phyloP scores from a whole-genome alignment of 2,329 filamentous ascomycete genomes.

The Tolypocladium amazonense region DNA sequence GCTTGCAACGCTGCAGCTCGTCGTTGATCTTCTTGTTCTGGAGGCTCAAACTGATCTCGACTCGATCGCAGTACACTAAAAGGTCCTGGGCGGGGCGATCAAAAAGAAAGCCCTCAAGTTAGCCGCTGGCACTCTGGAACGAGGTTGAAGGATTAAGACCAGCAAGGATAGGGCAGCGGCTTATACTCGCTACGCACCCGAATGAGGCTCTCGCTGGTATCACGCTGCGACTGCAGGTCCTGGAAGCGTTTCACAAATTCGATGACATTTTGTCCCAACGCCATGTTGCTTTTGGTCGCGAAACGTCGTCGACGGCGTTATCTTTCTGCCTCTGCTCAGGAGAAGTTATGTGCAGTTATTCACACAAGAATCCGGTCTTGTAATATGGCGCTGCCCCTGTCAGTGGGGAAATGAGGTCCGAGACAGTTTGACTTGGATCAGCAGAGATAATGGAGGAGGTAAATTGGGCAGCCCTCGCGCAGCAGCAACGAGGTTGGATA shows the following conservation, averaged over 20 bases:
- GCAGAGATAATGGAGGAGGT: neutral
- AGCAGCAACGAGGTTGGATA: neutral
- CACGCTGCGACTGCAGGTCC: conserved; percentile 28
- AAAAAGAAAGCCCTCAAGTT: neutral
- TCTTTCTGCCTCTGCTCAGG: neutral
- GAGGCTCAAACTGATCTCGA: conserved; percentile 30
- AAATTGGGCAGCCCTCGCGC: neutral
- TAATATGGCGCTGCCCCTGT: neutral
- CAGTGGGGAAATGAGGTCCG: neutral
- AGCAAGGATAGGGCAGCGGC: neutral
- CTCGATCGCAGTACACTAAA: conserved; percentile 22
- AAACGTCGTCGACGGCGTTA: neutral
- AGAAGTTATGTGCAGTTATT: neutral
- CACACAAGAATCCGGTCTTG: neutral
- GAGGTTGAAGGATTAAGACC: neutral
- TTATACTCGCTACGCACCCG: conserved; percentile 32
- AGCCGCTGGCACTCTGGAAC: neutral
- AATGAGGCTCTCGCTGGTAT: conserved; percentile 32
- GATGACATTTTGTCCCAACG: conserved; percentile 20
- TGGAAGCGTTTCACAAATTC: conserved; percentile 38
- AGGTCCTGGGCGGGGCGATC: conserved; percentile 14
- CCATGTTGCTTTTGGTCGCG: conserved; percentile 6
- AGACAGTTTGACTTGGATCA: neutral
- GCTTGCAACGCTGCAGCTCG: conserved; percentile 30
- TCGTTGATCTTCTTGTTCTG: conserved; percentile 33